Percentiles rank a stretch among this genome's conserved stretches.
phyloP scores from a whole-genome alignment of 306 rosid species.

The Fragaria iinumae region DNA sequence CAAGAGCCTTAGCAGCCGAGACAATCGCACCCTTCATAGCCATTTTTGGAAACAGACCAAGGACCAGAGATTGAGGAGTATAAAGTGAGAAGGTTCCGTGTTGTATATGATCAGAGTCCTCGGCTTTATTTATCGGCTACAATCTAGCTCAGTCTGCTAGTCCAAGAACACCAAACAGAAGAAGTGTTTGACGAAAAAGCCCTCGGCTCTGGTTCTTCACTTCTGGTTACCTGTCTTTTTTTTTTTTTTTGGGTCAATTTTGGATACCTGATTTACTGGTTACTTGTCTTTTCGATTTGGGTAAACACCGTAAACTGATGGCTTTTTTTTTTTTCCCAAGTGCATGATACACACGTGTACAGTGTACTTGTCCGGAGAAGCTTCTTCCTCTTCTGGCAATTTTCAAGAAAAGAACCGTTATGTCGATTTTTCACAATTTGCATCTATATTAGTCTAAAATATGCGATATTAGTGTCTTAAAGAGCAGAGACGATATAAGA shows the following conservation, averaged over 20 bases:
- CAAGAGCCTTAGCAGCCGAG: slow-evolving; percentile 46
- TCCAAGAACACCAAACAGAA: background rate
- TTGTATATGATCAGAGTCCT: background rate
- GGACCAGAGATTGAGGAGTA: background rate
- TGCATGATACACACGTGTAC: slow-evolving; percentile 17
- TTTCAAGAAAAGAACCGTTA: background rate
- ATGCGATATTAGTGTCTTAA: too few relatives aligned
- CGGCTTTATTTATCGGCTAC: slow-evolving; percentile 9
- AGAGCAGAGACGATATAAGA: too few relatives aligned
- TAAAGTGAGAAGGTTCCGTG: background rate
- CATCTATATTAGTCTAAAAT: too few relatives aligned
- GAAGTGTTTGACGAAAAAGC: background rate
- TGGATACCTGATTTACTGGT: too few relatives aligned
- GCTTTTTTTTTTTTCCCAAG: background rate
- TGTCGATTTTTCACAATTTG: background rate
- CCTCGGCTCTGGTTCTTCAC: too few relatives aligned
- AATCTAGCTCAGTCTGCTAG: background rate
- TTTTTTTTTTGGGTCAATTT: too few relatives aligned
- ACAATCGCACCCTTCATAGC: slow-evolving; percentile 55
- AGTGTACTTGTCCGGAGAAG: background rate
- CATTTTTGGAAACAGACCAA: slow-evolving; percentile 18
- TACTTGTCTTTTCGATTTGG: background rate
- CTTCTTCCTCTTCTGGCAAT: background rate
- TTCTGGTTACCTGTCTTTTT: too few relatives aligned
- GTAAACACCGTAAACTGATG: too few relatives aligned